Evolutionary conservation across 108 stramenopile genomes (phyloP).

Genomic region (Fistulifera solaris): DNA sequence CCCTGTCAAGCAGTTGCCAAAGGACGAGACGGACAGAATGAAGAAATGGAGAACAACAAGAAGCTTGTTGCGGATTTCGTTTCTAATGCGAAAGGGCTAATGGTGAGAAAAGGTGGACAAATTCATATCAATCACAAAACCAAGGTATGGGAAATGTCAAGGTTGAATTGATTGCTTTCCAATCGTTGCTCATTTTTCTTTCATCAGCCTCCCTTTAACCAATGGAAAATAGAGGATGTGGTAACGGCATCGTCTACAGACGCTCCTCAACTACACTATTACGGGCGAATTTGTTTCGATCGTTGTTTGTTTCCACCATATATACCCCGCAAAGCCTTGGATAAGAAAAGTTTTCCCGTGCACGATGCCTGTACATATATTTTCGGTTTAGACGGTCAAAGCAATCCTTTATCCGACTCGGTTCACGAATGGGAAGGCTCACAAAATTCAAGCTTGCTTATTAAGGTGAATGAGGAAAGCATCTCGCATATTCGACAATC

Average conservation of each 20-base stretch:
- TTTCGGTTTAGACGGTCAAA: constrained; percentile 35
- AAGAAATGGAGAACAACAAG: constrained; percentile 80
- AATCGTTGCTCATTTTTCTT: too few species aligned
- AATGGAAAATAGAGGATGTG: constrained; percentile 72
- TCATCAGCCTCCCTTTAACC: constrained; percentile 65
- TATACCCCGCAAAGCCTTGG: constrained; percentile 76
- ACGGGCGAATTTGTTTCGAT: constrained; percentile 75
- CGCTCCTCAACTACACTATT: constrained; percentile 2
- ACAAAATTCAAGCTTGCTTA: too few species aligned
- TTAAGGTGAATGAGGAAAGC: too few species aligned
- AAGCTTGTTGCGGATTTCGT: constrained; percentile 54
- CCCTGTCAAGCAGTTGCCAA: constrained; percentile 68
- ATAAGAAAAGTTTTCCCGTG: constrained; percentile 79
- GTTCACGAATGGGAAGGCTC: too few species aligned
- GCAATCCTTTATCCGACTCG: not conserved
- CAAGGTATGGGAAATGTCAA: constrained; percentile 17
- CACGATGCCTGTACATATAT: constrained; percentile 84
- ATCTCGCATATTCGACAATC: too few species aligned
- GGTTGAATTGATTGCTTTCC: not conserved
- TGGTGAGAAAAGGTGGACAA: constrained; percentile 40
- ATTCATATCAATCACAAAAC: constrained; percentile 87
- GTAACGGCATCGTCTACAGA: constrained; percentile 12
- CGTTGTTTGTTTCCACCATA: constrained; percentile 59
- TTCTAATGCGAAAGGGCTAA: constrained; percentile 16
- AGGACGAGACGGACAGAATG: constrained; percentile 88